These are phyloP conservation scores for Volvox reticuliferus DNA, from an alignment of 139 green algal genomes.

Conservation along the genomic window DNA sequence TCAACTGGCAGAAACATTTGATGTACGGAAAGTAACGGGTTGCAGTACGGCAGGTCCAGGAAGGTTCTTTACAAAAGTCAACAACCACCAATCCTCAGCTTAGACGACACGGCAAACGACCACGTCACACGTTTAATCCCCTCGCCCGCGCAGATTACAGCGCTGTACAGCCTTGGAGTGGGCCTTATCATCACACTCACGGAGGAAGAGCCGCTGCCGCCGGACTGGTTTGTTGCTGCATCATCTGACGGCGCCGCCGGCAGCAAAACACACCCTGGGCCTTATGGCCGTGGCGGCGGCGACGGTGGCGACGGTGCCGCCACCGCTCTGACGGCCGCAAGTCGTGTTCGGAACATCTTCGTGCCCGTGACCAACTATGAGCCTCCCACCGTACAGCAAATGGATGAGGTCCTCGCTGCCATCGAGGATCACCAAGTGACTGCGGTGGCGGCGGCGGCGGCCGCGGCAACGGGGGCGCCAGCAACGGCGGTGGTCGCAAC, in stretches of 20 bases:
- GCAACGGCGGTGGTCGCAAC: not conserved
- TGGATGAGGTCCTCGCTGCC: slow-evolving; percentile 45
- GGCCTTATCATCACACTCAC: slow-evolving; percentile 56
- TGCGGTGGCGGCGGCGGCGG: not conserved
- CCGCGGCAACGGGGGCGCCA: not conserved
- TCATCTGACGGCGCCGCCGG: not conserved
- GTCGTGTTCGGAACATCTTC: slow-evolving; percentile 50
- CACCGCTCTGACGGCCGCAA: not conserved
- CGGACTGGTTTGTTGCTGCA: slow-evolving; percentile 41
- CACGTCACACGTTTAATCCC: no score
- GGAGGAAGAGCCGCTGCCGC: slow-evolving; percentile 55
- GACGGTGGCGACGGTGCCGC: not conserved
- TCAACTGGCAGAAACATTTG: no score
- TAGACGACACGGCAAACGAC: no score
- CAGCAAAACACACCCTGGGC: no score
- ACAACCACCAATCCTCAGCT: no score
- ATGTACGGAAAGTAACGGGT: no score
- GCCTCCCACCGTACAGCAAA: slow-evolving; percentile 53
- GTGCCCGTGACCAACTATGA: slow-evolving; percentile 59
- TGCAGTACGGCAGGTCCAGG: no score
- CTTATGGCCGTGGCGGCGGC: not conserved
- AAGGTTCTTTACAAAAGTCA: no score
- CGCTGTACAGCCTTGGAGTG: slow-evolving; percentile 47
- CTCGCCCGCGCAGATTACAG: slow-evolving; percentile 30
- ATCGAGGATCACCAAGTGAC: slow-evolving; percentile 23